phyloP scores from a whole-genome alignment of 768 basidiomycete species.

The Pisolithus orientalis region DNA sequence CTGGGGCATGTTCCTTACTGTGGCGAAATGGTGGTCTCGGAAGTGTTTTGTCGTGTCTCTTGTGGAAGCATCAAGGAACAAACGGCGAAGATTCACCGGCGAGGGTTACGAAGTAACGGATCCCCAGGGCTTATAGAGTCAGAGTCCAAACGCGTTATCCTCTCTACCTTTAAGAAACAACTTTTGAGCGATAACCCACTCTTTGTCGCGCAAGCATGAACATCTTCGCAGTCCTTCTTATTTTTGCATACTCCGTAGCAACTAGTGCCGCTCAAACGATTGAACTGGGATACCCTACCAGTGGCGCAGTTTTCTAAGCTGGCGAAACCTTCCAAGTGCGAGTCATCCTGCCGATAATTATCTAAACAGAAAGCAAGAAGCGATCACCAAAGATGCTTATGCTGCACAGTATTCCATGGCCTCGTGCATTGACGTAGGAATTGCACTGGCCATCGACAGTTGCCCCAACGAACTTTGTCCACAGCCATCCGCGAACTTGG shows the following conservation, averaged over 20 bases:
- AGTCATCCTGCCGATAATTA: slow-evolving; percentile 6
- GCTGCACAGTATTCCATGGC: neutral
- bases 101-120: neutral
- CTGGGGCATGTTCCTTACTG: neutral
- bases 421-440: slow-evolving; percentile 13
- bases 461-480: slow-evolving; percentile 4
- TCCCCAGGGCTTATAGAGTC: too few species aligned
- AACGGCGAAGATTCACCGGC: too few species aligned
- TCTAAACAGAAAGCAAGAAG: neutral
- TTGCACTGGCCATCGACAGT: slow-evolving; percentile 3
- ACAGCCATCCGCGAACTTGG: slow-evolving; percentile 6
- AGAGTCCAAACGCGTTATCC: too few species aligned
- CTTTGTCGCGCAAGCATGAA: slow-evolving; percentile 6
- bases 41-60: neutral
- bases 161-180: too few species aligned
- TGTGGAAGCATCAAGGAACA: neutral
- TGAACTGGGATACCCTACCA: slow-evolving; percentile 14
- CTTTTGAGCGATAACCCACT: neutral
- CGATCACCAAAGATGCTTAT: neutral
- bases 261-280: slow-evolving; percentile 12
- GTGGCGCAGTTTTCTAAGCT: slow-evolving; percentile 12
- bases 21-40: neutral
- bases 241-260: slow-evolving; percentile 1
- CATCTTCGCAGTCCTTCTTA: neutral
- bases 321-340: slow-evolving; percentile 12